Conservation (phyloP, 768 basidiomycete species). For the Tubosaeta sp. region DNA sequence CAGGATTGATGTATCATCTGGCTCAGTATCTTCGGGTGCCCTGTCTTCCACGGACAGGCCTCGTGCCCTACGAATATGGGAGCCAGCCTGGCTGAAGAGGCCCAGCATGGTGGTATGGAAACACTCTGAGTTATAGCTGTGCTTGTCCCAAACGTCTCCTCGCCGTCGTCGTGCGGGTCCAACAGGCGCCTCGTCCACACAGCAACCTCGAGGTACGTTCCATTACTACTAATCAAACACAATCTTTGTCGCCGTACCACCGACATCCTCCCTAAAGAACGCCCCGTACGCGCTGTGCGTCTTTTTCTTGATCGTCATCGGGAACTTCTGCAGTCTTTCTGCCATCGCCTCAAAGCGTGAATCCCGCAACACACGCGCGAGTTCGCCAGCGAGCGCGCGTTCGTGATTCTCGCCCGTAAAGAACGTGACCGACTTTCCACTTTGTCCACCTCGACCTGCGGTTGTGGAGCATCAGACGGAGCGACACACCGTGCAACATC, state of each 20-base stretch:
- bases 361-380: constrained; percentile 86
- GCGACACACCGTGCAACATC: neutral
- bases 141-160: no score
- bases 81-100: constrained; percentile 67
- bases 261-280: constrained; percentile 65
- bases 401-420: constrained; percentile 93
- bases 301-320: constrained; percentile 97
- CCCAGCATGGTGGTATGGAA: constrained; percentile 61
- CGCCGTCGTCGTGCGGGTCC: no score
- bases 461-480: neutral
- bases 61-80: constrained; percentile 65
- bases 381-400: constrained; percentile 82
- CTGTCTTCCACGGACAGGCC: constrained; percentile 62
- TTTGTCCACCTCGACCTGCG: constrained; percentile 82
- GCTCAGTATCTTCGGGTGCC: constrained; percentile 76
- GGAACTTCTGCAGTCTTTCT: constrained; percentile 69
- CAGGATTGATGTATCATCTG: constrained; percentile 89
- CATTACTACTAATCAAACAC: constrained; percentile 42
- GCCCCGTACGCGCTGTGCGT: constrained; percentile 88
- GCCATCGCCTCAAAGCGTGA: constrained; percentile 75
- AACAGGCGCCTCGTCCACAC: no score
- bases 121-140: no score
- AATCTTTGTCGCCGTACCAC: constrained; percentile 70
- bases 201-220: no score
- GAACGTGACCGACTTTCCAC: constrained; percentile 91